Conservation (phyloP, 2,329 filamentous ascomycete species). For the Phialemonium atrogriseum region DNA sequence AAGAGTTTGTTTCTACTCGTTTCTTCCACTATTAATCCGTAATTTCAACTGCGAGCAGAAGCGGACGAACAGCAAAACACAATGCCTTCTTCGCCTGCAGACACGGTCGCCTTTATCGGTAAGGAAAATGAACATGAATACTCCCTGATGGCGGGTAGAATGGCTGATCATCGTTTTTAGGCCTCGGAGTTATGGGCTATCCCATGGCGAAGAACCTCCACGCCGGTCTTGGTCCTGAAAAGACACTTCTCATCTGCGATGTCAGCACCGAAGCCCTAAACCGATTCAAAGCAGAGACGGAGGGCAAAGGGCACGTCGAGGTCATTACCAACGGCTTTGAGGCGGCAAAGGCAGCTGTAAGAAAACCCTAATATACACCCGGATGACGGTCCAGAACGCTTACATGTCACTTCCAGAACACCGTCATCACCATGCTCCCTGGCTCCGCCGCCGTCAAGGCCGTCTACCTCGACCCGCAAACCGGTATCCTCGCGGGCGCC, state of each 20-base stretch:
- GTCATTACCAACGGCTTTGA: constrained; percentile 26
- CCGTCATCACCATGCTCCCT: constrained; percentile 32
- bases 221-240: constrained; percentile 13
- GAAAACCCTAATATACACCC: background rate
- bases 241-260: constrained; percentile 22
- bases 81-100: constrained; percentile 12
- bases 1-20: too few species aligned
- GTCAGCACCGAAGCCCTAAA: constrained; percentile 25
- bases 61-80: too few species aligned
- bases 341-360: constrained; percentile 25
- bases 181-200: constrained; percentile 25
- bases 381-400: background rate
- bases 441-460: constrained; percentile 23
- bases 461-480: constrained; percentile 25
- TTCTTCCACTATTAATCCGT: too few species aligned
- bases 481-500: constrained; percentile 23
- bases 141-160: constrained; percentile 5
- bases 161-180: constrained; percentile 9
- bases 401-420: constrained; percentile 16
- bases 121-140: background rate
- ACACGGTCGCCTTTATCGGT: constrained; percentile 23
- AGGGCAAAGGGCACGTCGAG: constrained; percentile 24
- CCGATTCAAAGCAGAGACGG: constrained; percentile 26
- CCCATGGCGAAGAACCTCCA: constrained; percentile 26
- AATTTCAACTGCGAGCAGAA: too few species aligned